phyloP scores from a whole-genome alignment of 331 rosid species.

The Saraca asoca region DNA sequence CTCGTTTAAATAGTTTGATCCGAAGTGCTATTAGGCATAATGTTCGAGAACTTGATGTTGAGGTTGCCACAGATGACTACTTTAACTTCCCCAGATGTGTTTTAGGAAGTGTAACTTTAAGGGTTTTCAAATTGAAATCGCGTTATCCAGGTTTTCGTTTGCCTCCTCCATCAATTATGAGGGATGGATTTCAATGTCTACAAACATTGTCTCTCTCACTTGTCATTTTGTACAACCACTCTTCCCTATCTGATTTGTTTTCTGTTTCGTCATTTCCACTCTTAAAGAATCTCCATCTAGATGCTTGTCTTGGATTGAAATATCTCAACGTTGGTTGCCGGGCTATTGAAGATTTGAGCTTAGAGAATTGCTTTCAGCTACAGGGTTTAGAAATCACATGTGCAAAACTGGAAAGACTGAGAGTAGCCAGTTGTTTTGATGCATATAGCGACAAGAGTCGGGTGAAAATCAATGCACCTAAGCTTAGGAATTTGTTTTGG shows the following conservation, averaged over 20 bases:
- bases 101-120: slow-evolving; percentile 50
- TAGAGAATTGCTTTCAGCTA: slow-evolving; percentile 55
- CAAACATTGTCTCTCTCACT: slow-evolving; percentile 51
- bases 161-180: slow-evolving; percentile 68
- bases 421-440: slow-evolving; percentile 58
- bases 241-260: slow-evolving; percentile 62
- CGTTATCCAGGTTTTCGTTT: slow-evolving; percentile 59
- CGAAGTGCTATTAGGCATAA: slow-evolving; percentile 65
- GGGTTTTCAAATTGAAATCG: slow-evolving; percentile 53
- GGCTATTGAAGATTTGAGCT: slow-evolving; percentile 50
- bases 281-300: slow-evolving; percentile 53
- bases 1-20: slow-evolving; percentile 57
- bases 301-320: slow-evolving; percentile 54
- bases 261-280: slow-evolving; percentile 54
- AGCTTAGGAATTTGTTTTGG: slow-evolving; percentile 52
- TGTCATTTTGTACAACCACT: slow-evolving; percentile 48
- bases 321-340: slow-evolving; percentile 52
- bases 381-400: slow-evolving; percentile 56
- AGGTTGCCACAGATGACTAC: slow-evolving; percentile 53
- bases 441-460: slow-evolving; percentile 45
- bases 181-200: slow-evolving; percentile 52
- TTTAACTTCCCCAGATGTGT: slow-evolving; percentile 76
- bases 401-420: slow-evolving; percentile 42
- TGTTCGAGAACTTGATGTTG: slow-evolving; percentile 67
- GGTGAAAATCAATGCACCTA: slow-evolving; percentile 58